Evolutionary conservation across 352 stramenopile genomes (phyloP).

Genomic region (Globisporangium heterothallicum): DNA sequence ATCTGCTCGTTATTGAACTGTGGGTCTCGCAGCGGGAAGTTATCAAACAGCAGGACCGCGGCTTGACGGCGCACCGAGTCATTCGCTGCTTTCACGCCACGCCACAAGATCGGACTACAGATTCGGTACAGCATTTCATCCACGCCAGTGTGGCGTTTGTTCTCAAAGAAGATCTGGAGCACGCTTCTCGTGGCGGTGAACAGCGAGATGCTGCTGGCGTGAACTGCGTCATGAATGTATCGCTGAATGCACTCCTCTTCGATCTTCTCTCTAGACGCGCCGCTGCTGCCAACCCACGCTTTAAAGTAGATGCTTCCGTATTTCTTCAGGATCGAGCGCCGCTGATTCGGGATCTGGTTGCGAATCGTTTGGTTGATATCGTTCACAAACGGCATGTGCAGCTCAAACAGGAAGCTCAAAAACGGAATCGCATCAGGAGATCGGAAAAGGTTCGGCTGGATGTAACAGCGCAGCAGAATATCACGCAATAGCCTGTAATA

Average conservation of each 20-base stretch:
- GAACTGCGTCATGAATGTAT: constrained; percentile 68
- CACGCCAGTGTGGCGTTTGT: constrained; percentile 73
- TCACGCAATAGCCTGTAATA: constrained; percentile 47
- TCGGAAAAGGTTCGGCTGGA: constrained; percentile 81
- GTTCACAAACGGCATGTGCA: constrained; percentile 77
- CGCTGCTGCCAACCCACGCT: constrained; percentile 63
- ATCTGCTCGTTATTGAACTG: constrained; percentile 72
- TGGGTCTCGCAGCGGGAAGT: constrained; percentile 76
- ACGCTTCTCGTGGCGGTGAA: constrained; percentile 64
- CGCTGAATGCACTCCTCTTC: constrained; percentile 82
- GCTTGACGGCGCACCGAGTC: constrained; percentile 80
- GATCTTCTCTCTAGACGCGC: constrained; percentile 53
- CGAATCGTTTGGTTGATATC: constrained; percentile 88
- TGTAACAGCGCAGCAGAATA: constrained; percentile 84
- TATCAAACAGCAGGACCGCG: constrained; percentile 78
- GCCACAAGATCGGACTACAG: constrained; percentile 82
- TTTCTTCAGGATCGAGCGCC: constrained; percentile 77
- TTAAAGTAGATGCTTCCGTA: constrained; percentile 84
- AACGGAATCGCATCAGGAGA: constrained; percentile 79
- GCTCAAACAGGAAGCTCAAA: constrained; percentile 81
- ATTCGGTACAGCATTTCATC: constrained; percentile 84
- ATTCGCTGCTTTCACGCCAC: constrained; percentile 76
- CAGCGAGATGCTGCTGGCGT: constrained; percentile 57
- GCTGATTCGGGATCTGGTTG: constrained; percentile 82
- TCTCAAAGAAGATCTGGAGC: constrained; percentile 83